Evolutionary conservation across 345 rosid species (phyloP), one percentile per base, ranked within the genome.

Genomic region (Linum usitatissimum): DNA sequence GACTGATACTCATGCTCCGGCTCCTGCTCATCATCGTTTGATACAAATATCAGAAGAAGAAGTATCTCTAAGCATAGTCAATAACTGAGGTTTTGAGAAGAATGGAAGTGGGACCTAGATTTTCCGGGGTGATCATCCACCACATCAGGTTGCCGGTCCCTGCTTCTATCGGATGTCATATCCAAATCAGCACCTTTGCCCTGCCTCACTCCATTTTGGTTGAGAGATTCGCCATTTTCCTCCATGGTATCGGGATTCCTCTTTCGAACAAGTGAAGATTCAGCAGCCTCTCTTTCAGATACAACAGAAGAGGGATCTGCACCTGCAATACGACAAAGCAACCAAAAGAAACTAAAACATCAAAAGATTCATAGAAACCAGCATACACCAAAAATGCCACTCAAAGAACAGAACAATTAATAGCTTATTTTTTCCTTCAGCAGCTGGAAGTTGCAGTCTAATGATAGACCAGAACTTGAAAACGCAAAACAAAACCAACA

Each of bases 1-100:
- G 96, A 78, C 96, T 93, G 65, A 83, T 77, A 80, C 95, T 88
- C 71, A 71, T 78, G 75, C 93, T 86, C 80, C 81, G 68, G 80
- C 96, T 93, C 87, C 98, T 91, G 90, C 83, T 71, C 78, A 82
- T 74, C 74, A 85, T 74, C 80, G 78, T 76, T 67, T 66, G 48
- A 78, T 66, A 83, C 71, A 82, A 75, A 79, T 64, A 79, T 74
- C 64, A 30, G 71, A 75, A 73, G 79, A 63, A 30, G 71, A 75
- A 73, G 79, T 73, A 78, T 73, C 54, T 51, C 64, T 67, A 76
- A 68, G 68, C 68, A 77, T 61, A 80, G 69, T 67, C 75, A 73
- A 65, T 68, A 80, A 73, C 68, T 66, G 69, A 72, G 76, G 70
- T 55, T 23, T 69, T 67, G 69, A 70, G 76, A 79, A 73, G 71